Base-by-base conservation (phyloP, 1,284 basidiomycete species). In the Bondarzewia mesenterica region DNA sequence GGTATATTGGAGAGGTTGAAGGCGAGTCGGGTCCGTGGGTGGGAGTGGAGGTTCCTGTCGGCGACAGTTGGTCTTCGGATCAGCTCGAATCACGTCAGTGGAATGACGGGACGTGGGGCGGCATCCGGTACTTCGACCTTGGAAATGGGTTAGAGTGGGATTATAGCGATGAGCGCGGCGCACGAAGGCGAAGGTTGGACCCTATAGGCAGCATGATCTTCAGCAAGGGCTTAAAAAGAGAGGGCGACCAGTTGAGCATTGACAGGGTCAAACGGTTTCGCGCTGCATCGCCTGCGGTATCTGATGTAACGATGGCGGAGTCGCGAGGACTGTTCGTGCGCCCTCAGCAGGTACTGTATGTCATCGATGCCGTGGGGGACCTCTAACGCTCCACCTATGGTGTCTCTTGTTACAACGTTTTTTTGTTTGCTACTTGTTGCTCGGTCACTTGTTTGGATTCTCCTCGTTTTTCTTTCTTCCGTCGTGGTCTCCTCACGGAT, bases 11-110 rank as follows among this genome's bases (percentile, higher is more conserved):
- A 2, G 82, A 87, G 57, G 77, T 94, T 4, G 74, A 77, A 46
- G 89, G 87, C 42, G 86, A 89, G 61, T 59, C 61, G 5, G 93
- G 91, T 0, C 81, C 86, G 0, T 96, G 92, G 92, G 88, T 96
- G 4, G 93, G 93, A 4, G 83, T 96, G 4, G 93, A 96, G 63
- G 85, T 93, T 14, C 85, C 88, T 0, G 72, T 88, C 50, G 65
- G 74, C 57, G 77, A 82, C 18, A 66, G 67, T 18, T 78, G 77
- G 74, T 68, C 67, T 25, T 72, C 69, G 15, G 74, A 82, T 40
- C 67, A 73, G 47, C 68, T 75, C 18, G 73, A 72, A 35, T 72
- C 74, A 4, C 69, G 82, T n/a, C 77, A 77, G 47, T 92, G 90
- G 88, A 78, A 89, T 58, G 88, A 93, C 56, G 92, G 91, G 0